Evolutionary conservation across 345 rosid species (phyloP).

Genomic region (Euphorbia pulcherrima): DNA sequence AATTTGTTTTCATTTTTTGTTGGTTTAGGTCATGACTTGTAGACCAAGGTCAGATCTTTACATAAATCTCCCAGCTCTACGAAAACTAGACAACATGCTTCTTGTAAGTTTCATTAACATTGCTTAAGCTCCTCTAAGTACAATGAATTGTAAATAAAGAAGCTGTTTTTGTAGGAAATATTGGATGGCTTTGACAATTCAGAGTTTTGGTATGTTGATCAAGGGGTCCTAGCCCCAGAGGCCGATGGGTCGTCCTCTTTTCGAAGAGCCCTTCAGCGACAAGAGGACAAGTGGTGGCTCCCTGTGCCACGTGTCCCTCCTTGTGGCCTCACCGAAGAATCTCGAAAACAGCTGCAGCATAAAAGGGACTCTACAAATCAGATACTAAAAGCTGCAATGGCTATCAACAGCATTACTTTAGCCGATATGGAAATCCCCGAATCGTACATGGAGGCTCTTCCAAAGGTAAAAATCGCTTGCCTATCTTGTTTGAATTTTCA

Average conservation of each 20-base stretch:
- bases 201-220: slow-evolving; percentile 95
- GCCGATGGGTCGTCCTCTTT: slow-evolving; percentile 72
- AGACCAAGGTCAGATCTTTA: slow-evolving; percentile 87
- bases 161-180: slow-evolving; percentile 59
- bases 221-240: slow-evolving; percentile 77
- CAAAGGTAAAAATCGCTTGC: slow-evolving; percentile 50
- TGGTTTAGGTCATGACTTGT: slow-evolving; percentile 89
- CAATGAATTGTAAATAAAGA: slow-evolving; percentile 11
- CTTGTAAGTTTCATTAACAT: slow-evolving; percentile 49
- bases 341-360: slow-evolving; percentile 83
- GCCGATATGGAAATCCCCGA: slow-evolving; percentile 91
- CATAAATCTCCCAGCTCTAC: slow-evolving; percentile 83
- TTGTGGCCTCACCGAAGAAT: slow-evolving; percentile 67
- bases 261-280: slow-evolving; percentile 71
- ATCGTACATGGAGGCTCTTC: slow-evolving; percentile 76
- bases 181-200: slow-evolving; percentile 70
- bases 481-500: not conserved
- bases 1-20: slow-evolving; percentile 1
- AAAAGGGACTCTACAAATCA: slow-evolving; percentile 93
- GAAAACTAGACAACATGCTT: slow-evolving; percentile 94
- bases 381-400: slow-evolving; percentile 96
- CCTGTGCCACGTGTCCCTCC: slow-evolving; percentile 86
- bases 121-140: slow-evolving; percentile 1
- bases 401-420: slow-evolving; percentile 75
- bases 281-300: slow-evolving; percentile 99